Base-by-base conservation (phyloP, 371 early-diverging fungal species). In the Mortierella sp. region DNA sequence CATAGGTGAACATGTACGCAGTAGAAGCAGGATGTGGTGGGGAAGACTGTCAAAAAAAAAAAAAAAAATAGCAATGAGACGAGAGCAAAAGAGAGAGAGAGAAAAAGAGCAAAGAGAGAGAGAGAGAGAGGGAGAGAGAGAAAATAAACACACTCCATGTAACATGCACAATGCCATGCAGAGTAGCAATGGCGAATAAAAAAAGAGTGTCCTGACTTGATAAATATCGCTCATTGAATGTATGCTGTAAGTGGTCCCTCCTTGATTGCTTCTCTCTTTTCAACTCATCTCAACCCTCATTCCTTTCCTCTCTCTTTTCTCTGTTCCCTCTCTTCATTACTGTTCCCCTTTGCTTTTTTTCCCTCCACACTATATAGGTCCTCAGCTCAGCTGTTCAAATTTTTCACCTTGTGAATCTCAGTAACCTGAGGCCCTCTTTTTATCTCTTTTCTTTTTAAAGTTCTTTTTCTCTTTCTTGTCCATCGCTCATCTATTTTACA, bases 401-500 rank as follows among this genome's bases (percentile, higher is more conserved):
- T 8, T 60, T 53, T 28, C 34, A 19, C 13, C 3, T 26, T 53
- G 22, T 26, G 5, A 12, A 7, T 54, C 34, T 28, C 40, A 26
- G 22, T n/a, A n/a, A n/a, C 47, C 61, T 53, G 34, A 34, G 19
- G 29, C 34, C 49, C 34, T 28, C 28, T 15, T 35, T 35, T 22
- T 51, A 26, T 51, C 19, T 23, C 55, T 59, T 40, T 19, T 54
- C 34, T 64, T 22, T 55, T 72, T 45, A n/a, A 31, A 26, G 34
- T 22, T 43, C 51, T 54, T 15, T 28, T 9, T 22, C 26, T n/a
- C 37, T 26, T 26, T 35, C 37, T 26, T 32, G 7, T 37, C 32
- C 61, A 15, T 61, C 34, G 31, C 49, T 55, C 66, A 61, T 56
- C 61, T n/a, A 53, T 53, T 53, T 47, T n/a, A n/a, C n/a, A n/a